Percentiles rank a stretch among this genome's conserved stretches.
These are phyloP conservation scores for Boletus sp. DNA, from an alignment of 768 basidiomycete species.

Conservation along the genomic window DNA sequence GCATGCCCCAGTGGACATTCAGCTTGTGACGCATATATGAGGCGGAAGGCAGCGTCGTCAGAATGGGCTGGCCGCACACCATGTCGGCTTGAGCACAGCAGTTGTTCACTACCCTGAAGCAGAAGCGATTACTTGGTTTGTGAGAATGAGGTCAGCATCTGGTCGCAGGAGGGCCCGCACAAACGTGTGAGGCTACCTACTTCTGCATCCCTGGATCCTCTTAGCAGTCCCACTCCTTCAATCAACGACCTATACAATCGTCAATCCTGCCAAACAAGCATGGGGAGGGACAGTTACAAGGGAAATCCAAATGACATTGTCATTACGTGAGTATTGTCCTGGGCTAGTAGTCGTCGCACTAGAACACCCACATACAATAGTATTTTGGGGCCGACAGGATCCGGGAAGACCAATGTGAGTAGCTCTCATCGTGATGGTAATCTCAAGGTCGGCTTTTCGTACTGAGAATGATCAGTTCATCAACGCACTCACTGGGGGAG, in stretches of 20 bases:
- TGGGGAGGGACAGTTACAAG: background rate
- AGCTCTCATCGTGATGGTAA: background rate
- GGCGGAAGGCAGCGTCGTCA: too few relatives aligned
- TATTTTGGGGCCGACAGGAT: constrained; percentile 21
- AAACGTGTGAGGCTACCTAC: background rate
- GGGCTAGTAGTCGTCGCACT: background rate
- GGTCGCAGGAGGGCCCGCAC: background rate
- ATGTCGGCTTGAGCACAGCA: too few relatives aligned
- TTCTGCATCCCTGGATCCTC: background rate
- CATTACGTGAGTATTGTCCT: constrained; percentile 4
- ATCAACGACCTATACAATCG: background rate
- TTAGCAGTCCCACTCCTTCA: background rate
- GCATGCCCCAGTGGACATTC: constrained; percentile 68
- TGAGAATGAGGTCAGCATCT: background rate
- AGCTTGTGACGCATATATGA: background rate
- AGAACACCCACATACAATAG: background rate
- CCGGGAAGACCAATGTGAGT: constrained; percentile 22
- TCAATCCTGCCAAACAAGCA: background rate
- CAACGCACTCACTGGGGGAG: constrained; percentile 6
- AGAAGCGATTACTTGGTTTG: background rate
- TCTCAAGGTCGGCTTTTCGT: background rate
- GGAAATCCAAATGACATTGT: constrained; percentile 4
- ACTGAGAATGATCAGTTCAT: constrained; percentile 4
- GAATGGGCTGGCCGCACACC: too few relatives aligned
- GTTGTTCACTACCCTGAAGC: too few relatives aligned